Conservation (phyloP, 352 stramenopile species). For the Pythium grandisporangium region DNA sequence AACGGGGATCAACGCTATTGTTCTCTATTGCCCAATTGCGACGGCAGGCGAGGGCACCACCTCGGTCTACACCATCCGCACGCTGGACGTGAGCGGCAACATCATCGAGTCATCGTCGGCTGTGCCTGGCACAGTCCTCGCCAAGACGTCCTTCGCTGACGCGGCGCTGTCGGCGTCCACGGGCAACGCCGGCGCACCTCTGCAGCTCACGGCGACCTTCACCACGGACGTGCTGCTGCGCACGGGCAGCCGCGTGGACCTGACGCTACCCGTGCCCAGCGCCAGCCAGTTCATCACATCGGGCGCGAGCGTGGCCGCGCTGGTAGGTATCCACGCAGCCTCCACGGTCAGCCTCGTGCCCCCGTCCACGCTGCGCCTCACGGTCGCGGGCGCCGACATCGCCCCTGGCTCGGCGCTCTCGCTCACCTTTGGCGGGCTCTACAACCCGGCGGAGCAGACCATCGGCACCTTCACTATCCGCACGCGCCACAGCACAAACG, state of each 20-base stretch:
- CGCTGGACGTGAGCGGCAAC: conserved; percentile 11
- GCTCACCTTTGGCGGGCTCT: conserved; percentile 35
- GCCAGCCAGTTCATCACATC: conserved; percentile 29
- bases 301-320: conserved; percentile 9
- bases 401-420: conserved; percentile 14
- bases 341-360: conserved; percentile 20
- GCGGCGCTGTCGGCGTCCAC: conserved; percentile 19
- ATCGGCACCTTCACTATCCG: conserved; percentile 25
- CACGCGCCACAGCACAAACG: conserved; percentile 22
- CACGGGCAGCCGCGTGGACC: conserved; percentile 23
- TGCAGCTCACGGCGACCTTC: conserved; percentile 26
- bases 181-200: conserved; percentile 17
- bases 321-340: conserved; percentile 13
- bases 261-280: conserved; percentile 31
- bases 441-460: conserved; percentile 34
- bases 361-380: conserved; percentile 25
- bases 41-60: conserved; percentile 37
- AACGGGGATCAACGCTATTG: no score
- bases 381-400: conserved; percentile 19
- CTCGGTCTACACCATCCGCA: conserved; percentile 27
- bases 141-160: conserved; percentile 9
- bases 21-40: no score
- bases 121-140: conserved; percentile 22
- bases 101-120: conserved; percentile 24
- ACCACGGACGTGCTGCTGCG: conserved; percentile 30